A percentile compares a stretch with the other conserved stretches of the same genome.
phyloP scores from a whole-genome alignment of 2,329 filamentous ascomycete genomes.

The Scortechinia acanthostroma region DNA sequence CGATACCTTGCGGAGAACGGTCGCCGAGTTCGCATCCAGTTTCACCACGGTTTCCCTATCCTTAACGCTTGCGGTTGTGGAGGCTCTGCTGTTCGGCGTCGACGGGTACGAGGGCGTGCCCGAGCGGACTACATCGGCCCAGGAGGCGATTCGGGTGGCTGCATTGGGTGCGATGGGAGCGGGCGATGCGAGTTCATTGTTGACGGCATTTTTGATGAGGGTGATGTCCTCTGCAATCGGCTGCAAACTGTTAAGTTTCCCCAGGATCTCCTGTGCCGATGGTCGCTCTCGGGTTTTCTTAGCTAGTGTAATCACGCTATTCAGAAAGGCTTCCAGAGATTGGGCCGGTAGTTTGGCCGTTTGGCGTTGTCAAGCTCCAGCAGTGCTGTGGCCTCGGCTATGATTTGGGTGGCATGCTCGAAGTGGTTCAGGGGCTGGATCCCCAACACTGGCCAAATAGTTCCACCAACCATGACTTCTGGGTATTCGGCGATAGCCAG shows the following conservation, averaged over 20 bases:
- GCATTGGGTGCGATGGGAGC: too few relatives aligned
- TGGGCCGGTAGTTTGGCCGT: not conserved
- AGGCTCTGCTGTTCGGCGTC: too few relatives aligned
- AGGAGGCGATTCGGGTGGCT: too few relatives aligned
- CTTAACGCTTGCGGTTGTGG: too few relatives aligned
- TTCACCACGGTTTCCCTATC: too few relatives aligned
- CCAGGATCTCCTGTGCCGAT: not conserved
- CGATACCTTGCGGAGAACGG: too few relatives aligned
- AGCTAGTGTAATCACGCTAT: not conserved
- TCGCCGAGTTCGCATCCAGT: too few relatives aligned
- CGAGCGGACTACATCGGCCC: too few relatives aligned
- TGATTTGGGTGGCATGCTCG: not conserved
- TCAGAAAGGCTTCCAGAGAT: not conserved
- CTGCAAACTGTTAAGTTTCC: not conserved
- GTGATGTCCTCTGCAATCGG: not conserved
- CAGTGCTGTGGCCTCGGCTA: not conserved
- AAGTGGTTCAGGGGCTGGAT: not conserved
- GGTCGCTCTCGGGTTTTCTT: not conserved
- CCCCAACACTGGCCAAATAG: not conserved
- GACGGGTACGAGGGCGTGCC: too few relatives aligned
- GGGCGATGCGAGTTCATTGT: too few relatives aligned
- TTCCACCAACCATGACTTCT: slow-evolving; percentile 1
- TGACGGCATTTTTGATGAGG: not conserved
- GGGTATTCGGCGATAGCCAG: not conserved
- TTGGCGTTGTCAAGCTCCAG: slow-evolving; percentile 1